A percentile compares a stretch with the other conserved stretches of the same genome.
phyloP scores from a whole-genome alignment of 2,329 filamentous ascomycete genomes.

The Fusarium nelsonii region DNA sequence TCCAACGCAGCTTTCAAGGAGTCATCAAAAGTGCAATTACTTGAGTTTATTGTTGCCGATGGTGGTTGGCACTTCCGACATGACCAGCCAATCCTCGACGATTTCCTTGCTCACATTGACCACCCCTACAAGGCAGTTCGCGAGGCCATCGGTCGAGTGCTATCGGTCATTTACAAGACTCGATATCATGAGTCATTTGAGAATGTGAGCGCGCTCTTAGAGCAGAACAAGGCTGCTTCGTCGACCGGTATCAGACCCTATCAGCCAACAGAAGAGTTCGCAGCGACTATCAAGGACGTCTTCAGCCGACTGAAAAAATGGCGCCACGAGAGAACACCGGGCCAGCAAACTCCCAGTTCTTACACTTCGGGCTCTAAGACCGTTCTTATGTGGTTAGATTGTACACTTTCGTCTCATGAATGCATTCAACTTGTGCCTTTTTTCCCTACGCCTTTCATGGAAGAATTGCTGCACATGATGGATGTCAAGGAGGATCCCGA shows the following conservation, averaged over 20 bases:
- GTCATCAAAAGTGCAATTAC: slow-evolving; percentile 91
- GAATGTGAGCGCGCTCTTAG: slow-evolving; percentile 79
- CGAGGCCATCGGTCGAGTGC: slow-evolving; percentile 90
- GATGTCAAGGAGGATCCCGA: slow-evolving; percentile 99
- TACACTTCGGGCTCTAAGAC: slow-evolving; percentile 98
- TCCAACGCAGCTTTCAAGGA: slow-evolving; percentile 99
- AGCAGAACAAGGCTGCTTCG: slow-evolving; percentile 81
- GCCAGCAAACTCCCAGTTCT: slow-evolving; percentile 91
- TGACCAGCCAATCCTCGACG: slow-evolving; percentile 86
- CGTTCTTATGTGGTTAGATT: slow-evolving; percentile 93
- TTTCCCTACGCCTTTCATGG: slow-evolving; percentile 90
- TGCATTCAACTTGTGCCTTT: slow-evolving; percentile 92
- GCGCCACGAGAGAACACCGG: slow-evolving; percentile 85
- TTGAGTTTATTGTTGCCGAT: slow-evolving; percentile 89
- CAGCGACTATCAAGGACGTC: slow-evolving; percentile 76
- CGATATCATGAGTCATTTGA: slow-evolving; percentile 94
- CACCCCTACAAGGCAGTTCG: slow-evolving; percentile 98
- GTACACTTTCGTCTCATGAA: slow-evolving; percentile 89
- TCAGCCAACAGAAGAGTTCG: slow-evolving; percentile 79
- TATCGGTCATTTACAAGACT: slow-evolving; percentile 89
- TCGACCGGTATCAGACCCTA: slow-evolving; percentile 90
- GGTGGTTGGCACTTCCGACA: slow-evolving; percentile 96
- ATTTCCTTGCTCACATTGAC: slow-evolving; percentile 92
- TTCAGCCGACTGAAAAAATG: slow-evolving; percentile 87
- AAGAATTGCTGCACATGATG: slow-evolving; percentile 99